phyloP scores from a whole-genome alignment of 2,329 filamentous ascomycete species.

The Botrytis elliptica region DNA sequence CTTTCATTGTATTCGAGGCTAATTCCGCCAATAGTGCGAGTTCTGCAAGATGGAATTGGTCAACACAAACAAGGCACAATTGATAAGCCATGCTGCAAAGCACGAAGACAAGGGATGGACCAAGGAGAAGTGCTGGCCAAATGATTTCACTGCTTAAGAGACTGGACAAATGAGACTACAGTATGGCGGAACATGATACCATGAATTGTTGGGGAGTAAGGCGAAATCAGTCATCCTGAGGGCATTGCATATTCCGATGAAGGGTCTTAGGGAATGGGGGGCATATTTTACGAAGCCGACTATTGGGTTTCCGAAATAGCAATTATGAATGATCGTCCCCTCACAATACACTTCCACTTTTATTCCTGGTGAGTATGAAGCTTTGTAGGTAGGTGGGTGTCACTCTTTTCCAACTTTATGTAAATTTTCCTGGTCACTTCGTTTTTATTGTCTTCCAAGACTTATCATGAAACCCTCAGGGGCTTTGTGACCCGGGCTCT shows the following conservation, averaged over 20 bases:
- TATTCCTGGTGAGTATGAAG: constrained; percentile 5
- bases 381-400: neutral
- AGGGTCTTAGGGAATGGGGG: neutral
- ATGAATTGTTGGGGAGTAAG: constrained; percentile 18
- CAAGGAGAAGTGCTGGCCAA: constrained; percentile 60
- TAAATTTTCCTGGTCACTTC: neutral
- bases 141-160: constrained; percentile 42
- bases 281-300: neutral
- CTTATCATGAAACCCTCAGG: neutral
- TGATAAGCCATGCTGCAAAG: constrained; percentile 53
- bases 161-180: neutral
- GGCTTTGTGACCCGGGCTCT: neutral
- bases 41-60: constrained; percentile 53
- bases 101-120: constrained; percentile 51
- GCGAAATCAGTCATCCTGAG: constrained; percentile 15
- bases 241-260: constrained; percentile 12
- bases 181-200: constrained; percentile 13
- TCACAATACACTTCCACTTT: neutral
- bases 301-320: neutral
- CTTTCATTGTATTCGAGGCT: neutral
- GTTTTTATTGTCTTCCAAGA: neutral
- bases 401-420: neutral
- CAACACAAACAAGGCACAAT: constrained; percentile 51
- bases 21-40: constrained; percentile 43
- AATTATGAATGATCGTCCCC: constrained; percentile 13